These are phyloP conservation scores for Suillus lakei DNA, from an alignment of 768 basidiomycete species.

Conservation along the genomic window DNA sequence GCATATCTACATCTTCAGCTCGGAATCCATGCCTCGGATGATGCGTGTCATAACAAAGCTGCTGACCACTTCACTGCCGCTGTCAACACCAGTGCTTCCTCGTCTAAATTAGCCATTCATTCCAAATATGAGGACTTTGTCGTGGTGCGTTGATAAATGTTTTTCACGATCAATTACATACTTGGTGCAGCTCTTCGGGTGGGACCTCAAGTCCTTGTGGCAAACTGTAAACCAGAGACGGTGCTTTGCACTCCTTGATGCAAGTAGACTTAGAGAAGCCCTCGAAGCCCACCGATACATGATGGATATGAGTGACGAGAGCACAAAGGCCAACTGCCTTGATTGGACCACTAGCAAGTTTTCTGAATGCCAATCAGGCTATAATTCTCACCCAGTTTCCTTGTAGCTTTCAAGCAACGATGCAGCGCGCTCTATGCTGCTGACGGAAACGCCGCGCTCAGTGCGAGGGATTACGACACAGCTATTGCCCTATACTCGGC, in stretches of 20 bases:
- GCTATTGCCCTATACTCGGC: neutral
- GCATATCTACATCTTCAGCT: neutral
- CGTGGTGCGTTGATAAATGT: conserved; percentile 1
- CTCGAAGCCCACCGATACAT: neutral
- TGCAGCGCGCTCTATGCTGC: neutral
- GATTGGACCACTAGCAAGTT: neutral
- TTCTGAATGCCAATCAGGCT: neutral
- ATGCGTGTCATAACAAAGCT: neutral
- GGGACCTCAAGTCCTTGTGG: neutral
- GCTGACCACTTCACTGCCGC: neutral
- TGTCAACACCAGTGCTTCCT: neutral
- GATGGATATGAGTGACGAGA: neutral
- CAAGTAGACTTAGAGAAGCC: neutral
- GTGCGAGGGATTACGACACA: neutral
- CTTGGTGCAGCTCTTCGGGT: neutral
- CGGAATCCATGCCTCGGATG: neutral
- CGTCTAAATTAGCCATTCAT: neutral
- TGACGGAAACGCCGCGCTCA: neutral
- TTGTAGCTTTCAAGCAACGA: neutral
- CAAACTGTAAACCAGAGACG: neutral
- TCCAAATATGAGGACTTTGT: neutral
- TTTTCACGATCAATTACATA: neutral
- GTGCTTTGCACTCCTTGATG: neutral
- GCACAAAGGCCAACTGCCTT: neutral
- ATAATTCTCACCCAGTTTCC: neutral